Base-by-base conservation (phyloP, 805 yeast genomes). In the Metschnikowia aberdeeniae region DNA sequence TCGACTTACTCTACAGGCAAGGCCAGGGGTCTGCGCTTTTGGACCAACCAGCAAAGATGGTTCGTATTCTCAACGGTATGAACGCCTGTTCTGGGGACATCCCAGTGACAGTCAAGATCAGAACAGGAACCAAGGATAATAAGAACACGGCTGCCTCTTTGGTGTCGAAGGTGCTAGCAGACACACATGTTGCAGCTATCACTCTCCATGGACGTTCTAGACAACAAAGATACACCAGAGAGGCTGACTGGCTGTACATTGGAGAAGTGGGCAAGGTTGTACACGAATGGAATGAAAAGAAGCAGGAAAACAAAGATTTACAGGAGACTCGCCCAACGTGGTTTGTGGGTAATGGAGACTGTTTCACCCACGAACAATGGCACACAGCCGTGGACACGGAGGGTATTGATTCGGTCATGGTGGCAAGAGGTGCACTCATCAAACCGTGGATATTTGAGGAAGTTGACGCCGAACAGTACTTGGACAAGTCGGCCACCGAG, bases 361-460 rank as follows among this genome's bases (percentile, higher is more conserved):
- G 89, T 38, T 90, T 75, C 70, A 84, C 88, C 14, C 81, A 77
- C 68, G 86, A 86, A 58, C 98, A 93, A 61, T 93, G 96, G 95
- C 78, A 88, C 63, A 74, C 72, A 29, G 89, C 85, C 9, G 72
- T 82, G 34, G 65, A 69, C 24, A 77, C 81, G 39, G 78, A 78
- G 27, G 85, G 86, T 19, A 82, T 92, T 46, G 99, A 93, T 67
- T 81, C 93, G 27, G 95, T 89, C 13, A 93, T 95, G 97, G 88
- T 93, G 44, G 99, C 98, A 3, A 78, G 99, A 59, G 99, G 98
- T 45, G 98, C 98, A 1, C 76, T 93, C 53, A 90, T 93, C 62
- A 93, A 93, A 67, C 99, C 99, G 30, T 93, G 99, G 99, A 87
- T 93, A 42, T 93, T 92, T 56, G 97, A 93, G 69, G 99, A 93